These are phyloP conservation scores for Lotmaria passim DNA, from an alignment of 208 protist genomes.

Conservation along the genomic window DNA sequence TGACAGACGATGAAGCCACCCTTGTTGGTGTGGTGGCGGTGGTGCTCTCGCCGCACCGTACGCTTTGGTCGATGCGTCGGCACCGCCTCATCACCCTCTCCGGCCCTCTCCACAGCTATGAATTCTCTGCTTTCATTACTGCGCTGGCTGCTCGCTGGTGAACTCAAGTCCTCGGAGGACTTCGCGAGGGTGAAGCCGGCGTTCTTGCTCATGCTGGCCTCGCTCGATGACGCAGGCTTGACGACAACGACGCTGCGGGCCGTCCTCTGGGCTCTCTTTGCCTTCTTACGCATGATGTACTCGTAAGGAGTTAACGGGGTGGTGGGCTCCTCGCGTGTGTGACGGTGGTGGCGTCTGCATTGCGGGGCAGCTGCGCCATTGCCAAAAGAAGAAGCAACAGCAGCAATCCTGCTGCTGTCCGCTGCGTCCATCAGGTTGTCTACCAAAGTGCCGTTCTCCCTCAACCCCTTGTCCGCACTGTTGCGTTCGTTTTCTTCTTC, in stretches of 20 bases:
- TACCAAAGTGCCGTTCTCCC: too few species aligned
- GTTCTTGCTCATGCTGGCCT: background rate
- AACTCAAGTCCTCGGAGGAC: background rate
- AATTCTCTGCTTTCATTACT: too few species aligned
- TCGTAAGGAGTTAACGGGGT: background rate
- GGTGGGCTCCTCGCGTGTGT: constrained; percentile 1
- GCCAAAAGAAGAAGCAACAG: too few species aligned
- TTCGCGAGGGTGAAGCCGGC: background rate
- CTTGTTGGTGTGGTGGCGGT: constrained; percentile 4
- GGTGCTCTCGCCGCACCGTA: background rate
- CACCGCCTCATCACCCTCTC: background rate
- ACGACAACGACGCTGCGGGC: background rate
- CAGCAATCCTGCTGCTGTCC: too few species aligned
- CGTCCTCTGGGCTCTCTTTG: background rate
- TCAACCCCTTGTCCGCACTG: background rate
- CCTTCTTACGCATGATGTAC: constrained; percentile 2
- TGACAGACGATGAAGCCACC: background rate
- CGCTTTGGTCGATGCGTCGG: background rate
- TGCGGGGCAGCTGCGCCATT: too few species aligned
- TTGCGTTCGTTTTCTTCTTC: background rate
- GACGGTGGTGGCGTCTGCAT: too few species aligned
- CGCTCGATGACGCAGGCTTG: background rate
- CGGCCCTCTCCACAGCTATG: too few species aligned
- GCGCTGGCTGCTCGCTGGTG: too few species aligned
- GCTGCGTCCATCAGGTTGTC: too few species aligned